Evolutionary conservation across 1,284 basidiomycete genomes (phyloP), one percentile per base, ranked within the genome.

Genomic region (Gomphus sp.): DNA sequence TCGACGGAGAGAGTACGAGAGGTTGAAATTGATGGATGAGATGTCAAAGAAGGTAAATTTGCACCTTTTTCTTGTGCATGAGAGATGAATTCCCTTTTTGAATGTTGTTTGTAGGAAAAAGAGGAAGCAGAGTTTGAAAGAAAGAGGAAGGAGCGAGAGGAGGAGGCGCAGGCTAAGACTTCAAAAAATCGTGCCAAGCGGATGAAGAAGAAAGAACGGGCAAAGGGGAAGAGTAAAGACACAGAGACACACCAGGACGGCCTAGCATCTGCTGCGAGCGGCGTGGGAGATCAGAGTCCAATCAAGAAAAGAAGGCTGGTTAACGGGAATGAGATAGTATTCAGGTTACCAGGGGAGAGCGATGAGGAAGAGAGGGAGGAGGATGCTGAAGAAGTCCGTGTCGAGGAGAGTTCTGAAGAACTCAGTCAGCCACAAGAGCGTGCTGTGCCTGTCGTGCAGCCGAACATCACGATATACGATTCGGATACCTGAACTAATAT

Each of bases 1-100:
- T 63, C 76, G 97, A 62, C 79, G 96, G 68, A 80, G 95, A 67
- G 97, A 99, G 74, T 98, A 96, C 67, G 97, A 99, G 71, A 77
- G 97, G 53, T 71, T 99, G 58, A 93, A 91, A 73, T 66, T 96
- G 9, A 86, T 99, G 80, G 92, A 97, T 64, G 93, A 97, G 62
- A 76, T 84, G 64, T 72, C 84, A 9, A 78, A 81, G 67, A 88
- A 89, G 73, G 96, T 94, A 65, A 62, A 79, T 71, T 16, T 16
- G 2, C 8, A n/a, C 16, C 16, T 22, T 47, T 9, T 45, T 44
- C 18, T 47, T 25, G 28, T 47, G n/a, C 45, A 18, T n/a, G 37
- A 11, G 52, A 47, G n/a, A 25, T 25, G 3, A 22, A 8, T 47
- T 16, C 3, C 8, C 55, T 66, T 18, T 64, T 39, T 12, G 14